These are phyloP conservation scores for Penicillium psychrofluorescens DNA, from an alignment of 495 filamentous ascomycete species.

Conservation along the genomic window DNA sequence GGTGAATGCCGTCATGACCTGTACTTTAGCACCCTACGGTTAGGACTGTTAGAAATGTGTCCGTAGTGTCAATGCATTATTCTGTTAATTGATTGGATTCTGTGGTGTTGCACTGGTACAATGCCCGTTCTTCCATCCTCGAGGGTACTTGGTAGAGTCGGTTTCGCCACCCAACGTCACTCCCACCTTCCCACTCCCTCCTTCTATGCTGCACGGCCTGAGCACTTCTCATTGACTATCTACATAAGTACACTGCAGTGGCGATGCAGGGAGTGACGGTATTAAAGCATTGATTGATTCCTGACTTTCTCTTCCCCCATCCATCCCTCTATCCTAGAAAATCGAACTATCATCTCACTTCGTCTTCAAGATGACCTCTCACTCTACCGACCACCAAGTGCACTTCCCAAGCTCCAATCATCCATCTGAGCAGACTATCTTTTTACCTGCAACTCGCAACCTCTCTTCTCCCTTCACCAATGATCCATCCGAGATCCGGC, in stretches of 20 bases:
- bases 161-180: too few species aligned
- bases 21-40: constrained; percentile 10
- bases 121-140: too few species aligned
- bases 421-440: not conserved
- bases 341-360: not conserved
- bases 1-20: constrained; percentile 14
- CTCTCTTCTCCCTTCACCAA: not conserved
- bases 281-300: too few species aligned
- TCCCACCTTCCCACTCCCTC: too few species aligned
- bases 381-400: constrained; percentile 2
- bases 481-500: not conserved
- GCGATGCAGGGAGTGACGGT: too few species aligned
- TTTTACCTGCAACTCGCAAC: not conserved
- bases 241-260: too few species aligned
- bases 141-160: too few species aligned
- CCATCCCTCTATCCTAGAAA: not conserved
- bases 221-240: too few species aligned
- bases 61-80: not conserved
- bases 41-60: constrained; percentile 2
- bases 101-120: not conserved
- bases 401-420: constrained; percentile 3
- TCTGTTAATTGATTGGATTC: not conserved
- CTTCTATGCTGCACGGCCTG: too few species aligned
- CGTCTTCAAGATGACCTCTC: not conserved
- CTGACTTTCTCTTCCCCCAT: too few species aligned